Evolutionary conservation across 2,329 filamentous ascomycete species (phyloP).

Genomic region (Aspergillus thermomutatus): DNA sequence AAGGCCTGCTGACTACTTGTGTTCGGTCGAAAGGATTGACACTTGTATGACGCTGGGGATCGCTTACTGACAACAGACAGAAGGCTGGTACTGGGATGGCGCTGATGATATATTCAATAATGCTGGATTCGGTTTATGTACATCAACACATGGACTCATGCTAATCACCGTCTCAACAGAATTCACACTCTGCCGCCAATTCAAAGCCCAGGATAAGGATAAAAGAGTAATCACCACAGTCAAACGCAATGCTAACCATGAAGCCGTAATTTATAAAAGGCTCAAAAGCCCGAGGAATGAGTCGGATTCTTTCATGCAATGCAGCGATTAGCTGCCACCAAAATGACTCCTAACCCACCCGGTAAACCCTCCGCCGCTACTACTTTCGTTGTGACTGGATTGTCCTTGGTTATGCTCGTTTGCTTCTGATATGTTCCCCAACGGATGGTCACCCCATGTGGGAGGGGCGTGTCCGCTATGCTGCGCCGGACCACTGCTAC

Average conservation of each 20-base stretch:
- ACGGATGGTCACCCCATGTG: slow-evolving; percentile 1
- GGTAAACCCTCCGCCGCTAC: slow-evolving; percentile 14
- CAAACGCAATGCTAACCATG: neutral
- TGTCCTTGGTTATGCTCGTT: slow-evolving; percentile 2
- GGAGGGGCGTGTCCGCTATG: slow-evolving; percentile 3
- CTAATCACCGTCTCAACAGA: too few species aligned
- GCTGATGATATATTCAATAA: neutral
- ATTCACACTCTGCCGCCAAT: too few species aligned
- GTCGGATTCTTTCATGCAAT: neutral
- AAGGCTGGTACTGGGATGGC: neutral
- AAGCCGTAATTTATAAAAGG: neutral
- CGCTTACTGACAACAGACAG: neutral
- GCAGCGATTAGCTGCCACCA: slow-evolving; percentile 15
- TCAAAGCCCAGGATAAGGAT: neutral
- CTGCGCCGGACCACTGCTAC: neutral
- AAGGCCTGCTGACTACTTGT: neutral
- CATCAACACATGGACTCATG: neutral
- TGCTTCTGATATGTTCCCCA: neutral
- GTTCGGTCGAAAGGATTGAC: too few species aligned
- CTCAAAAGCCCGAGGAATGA: neutral
- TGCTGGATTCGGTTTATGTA: neutral
- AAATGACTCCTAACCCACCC: slow-evolving; percentile 26
- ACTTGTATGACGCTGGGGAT: neutral
- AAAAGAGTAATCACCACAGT: neutral
- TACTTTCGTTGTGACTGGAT: slow-evolving; percentile 10